Base-by-base conservation (phyloP, 78 protist species). In the Monosiga brevicollis region DNA sequence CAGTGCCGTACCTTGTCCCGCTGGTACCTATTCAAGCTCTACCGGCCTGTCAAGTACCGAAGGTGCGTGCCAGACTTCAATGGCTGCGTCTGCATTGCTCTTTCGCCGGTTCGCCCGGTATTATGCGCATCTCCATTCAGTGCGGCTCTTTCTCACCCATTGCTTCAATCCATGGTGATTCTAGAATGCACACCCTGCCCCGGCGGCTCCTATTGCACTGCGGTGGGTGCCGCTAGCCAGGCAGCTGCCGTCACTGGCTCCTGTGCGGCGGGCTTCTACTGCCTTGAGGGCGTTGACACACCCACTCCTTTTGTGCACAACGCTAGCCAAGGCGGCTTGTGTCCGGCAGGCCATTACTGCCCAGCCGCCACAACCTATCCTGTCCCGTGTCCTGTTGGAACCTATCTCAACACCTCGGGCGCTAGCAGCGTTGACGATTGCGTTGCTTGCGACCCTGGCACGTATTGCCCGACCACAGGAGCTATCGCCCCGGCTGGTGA, bases 311-410 rank as follows among this genome's bases (percentile, higher is more conserved):
- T 42, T 49, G 75, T 22, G 25, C 37, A 23, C 25, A 6, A 36
- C 71, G 1, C 37, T 11, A 71, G 78, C 71, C 41, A 11, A 22
- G 82, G 73, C n/a, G 55, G 41, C 75, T 9, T 40, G 32, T 89
- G 92, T 42, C 85, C 87, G 1, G 1, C 35, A 2, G 92, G 92
- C 42, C 40, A 34, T 62, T 86, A 72, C 81, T 90, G 92, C 42
- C 83, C 87, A 9, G 36, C 0, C 29, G 92, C 84, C n/a, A 42
- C 76, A 23, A 35, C 84, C 39, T 1, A 25, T 1, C 82, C 81
- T 11, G 34, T 10, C 1, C 42, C 85, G 6, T 90, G 92, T 20
- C 38, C 22, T 32, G 37, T 40, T 11, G 77, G 91, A 11, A 83
- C 86, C 32, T 90, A 79, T 83, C 42, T 75, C 79, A 79, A 42